Evolutionary conservation across 2,329 filamentous ascomycete species (phyloP), one percentile per base, ranked within the genome.

Genomic region (Fonsecaea pedrosoi): DNA sequence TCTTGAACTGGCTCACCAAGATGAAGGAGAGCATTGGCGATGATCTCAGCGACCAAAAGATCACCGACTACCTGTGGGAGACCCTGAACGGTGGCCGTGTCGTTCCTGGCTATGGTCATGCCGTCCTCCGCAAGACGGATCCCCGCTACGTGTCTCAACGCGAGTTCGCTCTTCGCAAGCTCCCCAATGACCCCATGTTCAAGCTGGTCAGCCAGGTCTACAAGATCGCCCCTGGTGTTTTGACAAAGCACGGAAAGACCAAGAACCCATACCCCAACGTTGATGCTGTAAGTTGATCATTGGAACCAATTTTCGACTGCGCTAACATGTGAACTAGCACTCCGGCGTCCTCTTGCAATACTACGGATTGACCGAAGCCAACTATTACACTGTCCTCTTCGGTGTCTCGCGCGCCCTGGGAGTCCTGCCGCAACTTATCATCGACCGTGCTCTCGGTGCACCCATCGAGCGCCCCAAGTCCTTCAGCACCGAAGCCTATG

Each of bases 241-340:
- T 99, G 81, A 99, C 95, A 74, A 93, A 99, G 90, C 95, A 99
- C 86, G 95, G 95, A 85, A 99, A 99, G 92, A 98, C 94, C 87
- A 98, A 98, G 92, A 97, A 98, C 91, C 94, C 94, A 74, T 98
- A 87, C 88, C 95, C 95, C 83, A 98, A 98, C 86, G 94, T 98
- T 78, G 94, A 98, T 79, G 94, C 94, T 78, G 81, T 83, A 78
- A 78, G 80, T 72, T 42, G 10, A n/a, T 12, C n/a, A 13, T 30
- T 34, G 15, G 8, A 48, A n/a, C 13, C 57, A 12, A 35, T 13
- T 53, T 53, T 9, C 30, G 32, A 54, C 15, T 53, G 10, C 48
- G 56, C 62, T 56, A 21, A 58, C 38, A n/a, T 40, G 72, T 73
- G 54, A 76, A 55, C 30, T 62, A 83, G 81, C 95, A 98, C 91